phyloP scores from a whole-genome alignment of 345 rosid genomes.

The Populus davidiana region DNA sequence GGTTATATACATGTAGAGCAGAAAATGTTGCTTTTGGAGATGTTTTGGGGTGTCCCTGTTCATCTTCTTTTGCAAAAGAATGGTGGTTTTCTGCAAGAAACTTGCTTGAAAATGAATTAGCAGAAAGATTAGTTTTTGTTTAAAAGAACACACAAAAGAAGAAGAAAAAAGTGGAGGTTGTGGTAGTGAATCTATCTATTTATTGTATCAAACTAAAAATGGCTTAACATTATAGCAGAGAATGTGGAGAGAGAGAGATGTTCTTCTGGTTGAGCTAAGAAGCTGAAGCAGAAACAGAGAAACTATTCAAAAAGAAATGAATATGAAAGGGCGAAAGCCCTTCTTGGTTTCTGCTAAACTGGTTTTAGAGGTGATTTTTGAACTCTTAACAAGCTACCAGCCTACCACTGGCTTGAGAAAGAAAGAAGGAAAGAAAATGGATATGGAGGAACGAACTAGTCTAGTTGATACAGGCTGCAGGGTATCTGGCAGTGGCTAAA shows the following conservation, averaged over 20 bases:
- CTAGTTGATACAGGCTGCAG: background rate
- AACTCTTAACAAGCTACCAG: background rate
- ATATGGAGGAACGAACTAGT: background rate
- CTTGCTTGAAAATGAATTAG: background rate
- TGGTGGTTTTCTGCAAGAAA: conserved; percentile 4
- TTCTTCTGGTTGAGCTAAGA: background rate
- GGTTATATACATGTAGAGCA: conserved; percentile 1
- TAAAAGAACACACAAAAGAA: background rate
- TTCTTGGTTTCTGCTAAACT: background rate
- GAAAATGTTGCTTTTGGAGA: conserved; percentile 20
- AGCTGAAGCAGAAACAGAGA: background rate
- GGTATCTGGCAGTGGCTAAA: background rate
- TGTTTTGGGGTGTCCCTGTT: conserved; percentile 14
- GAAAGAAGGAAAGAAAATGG: background rate
- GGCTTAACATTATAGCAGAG: background rate
- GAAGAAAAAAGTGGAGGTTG: background rate
- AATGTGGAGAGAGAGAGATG: background rate
- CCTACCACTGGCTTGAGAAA: background rate
- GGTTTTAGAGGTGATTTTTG: background rate
- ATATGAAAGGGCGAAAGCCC: background rate
- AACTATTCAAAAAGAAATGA: background rate
- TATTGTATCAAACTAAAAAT: background rate
- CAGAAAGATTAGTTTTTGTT: background rate
- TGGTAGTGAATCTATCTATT: background rate
- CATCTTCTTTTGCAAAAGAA: conserved; percentile 16